Conservation (phyloP, 1,284 basidiomycete genomes). For the Leccinum fuscescens region DNA sequence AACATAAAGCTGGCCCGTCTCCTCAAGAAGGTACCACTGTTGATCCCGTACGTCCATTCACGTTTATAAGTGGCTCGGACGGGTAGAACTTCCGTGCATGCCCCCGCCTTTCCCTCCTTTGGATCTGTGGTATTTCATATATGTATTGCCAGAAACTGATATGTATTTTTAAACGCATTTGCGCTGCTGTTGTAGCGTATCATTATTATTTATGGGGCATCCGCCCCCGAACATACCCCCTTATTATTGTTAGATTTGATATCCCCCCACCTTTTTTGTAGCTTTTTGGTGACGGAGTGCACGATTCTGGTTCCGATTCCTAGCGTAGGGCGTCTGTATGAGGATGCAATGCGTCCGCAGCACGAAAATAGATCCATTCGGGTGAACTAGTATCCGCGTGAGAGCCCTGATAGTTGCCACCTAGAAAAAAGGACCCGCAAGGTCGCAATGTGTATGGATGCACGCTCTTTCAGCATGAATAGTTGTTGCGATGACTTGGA, state of each 20-base stretch:
- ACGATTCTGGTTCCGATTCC: background rate
- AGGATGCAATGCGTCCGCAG: slow-evolving; percentile 1
- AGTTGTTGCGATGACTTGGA: slow-evolving; percentile 20
- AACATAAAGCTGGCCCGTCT: slow-evolving; percentile 34
- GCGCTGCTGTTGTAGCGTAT: slow-evolving; percentile 13
- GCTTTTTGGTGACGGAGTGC: slow-evolving; percentile 10
- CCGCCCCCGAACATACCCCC: slow-evolving; percentile 11
- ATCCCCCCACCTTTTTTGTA: slow-evolving; percentile 16
- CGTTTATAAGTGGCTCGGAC: slow-evolving; percentile 29
- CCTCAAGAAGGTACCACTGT: slow-evolving; percentile 23
- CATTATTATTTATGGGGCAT: slow-evolving; percentile 20
- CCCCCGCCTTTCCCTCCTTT: slow-evolving; percentile 5
- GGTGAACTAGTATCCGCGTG: slow-evolving; percentile 6
- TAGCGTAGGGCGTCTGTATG: background rate
- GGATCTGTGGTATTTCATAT: slow-evolving; percentile 17
- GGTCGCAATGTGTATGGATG: background rate
- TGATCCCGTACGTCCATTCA: slow-evolving; percentile 37
- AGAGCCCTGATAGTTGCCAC: slow-evolving; percentile 5
- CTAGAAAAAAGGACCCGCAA: background rate
- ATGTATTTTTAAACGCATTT: slow-evolving; percentile 30
- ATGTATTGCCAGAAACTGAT: slow-evolving; percentile 24
- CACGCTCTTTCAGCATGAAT: background rate
- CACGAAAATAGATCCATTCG: background rate
- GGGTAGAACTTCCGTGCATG: slow-evolving; percentile 19
- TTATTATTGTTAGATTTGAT: slow-evolving; percentile 19